A percentile compares a stretch with the other conserved stretches of the same genome.
Conservation (phyloP, 139 green algal species). For the Ulvella scutata region DNA sequence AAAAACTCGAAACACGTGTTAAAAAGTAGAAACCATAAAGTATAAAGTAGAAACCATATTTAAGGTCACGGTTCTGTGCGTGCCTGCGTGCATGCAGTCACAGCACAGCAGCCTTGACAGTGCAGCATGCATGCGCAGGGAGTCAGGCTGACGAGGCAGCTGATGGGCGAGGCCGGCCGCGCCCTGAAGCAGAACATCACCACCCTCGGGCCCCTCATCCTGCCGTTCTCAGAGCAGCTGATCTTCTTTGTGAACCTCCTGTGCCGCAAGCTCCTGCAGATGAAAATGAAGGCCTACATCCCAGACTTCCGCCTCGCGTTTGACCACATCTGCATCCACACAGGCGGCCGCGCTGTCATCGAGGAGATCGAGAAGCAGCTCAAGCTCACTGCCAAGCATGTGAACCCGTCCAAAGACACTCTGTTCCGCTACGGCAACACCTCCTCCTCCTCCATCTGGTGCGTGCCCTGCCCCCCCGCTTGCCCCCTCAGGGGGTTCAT, state of each 20-base stretch:
- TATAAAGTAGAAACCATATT: too few species aligned
- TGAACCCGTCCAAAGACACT: conserved; percentile 61
- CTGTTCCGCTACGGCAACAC: conserved; percentile 78
- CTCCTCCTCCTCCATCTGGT: conserved; percentile 66
- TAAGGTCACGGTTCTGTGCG: too few species aligned
- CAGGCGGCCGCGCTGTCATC: conserved; percentile 76
- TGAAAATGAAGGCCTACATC: conserved; percentile 70
- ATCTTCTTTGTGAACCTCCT: conserved; percentile 86
- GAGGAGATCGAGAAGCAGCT: conserved; percentile 96
- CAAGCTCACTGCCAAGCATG: conserved; percentile 28
- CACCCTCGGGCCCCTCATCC: conserved; percentile 83
- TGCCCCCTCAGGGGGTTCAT: too few species aligned
- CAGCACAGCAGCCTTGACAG: too few species aligned
- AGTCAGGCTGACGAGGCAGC: conserved; percentile 37
- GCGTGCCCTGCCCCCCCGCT: not conserved
- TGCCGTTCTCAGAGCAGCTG: conserved; percentile 86
- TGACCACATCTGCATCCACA: conserved; percentile 98
- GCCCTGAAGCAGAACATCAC: conserved; percentile 86
- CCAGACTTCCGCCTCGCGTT: conserved; percentile 96
- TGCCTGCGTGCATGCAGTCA: too few species aligned
- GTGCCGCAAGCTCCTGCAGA: conserved; percentile 46
- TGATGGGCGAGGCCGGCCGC: conserved; percentile 43
- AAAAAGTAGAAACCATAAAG: too few species aligned
- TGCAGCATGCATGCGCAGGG: conserved; percentile 24
- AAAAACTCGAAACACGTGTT: too few species aligned